Evolutionary conservation across 148 eudicot genomes (phyloP), one percentile per base, ranked within the genome.

Genomic region (Polygonum maritimum): DNA sequence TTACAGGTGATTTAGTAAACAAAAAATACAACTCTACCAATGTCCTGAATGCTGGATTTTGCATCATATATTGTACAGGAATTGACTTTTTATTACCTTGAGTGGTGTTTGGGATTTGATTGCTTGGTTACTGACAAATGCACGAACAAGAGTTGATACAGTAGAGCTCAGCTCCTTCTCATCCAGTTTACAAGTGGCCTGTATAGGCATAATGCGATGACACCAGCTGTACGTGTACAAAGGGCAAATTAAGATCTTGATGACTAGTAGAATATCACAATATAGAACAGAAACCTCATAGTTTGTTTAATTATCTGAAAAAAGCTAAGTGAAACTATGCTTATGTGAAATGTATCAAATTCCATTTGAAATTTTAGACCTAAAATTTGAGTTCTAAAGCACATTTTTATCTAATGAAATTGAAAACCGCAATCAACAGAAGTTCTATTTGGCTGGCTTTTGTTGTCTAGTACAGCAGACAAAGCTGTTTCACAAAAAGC

Each of bases 131-230:
- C 80, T 85, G 74, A 90, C 81, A 79, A 83, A 90, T 71, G 84
- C 82, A 62, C 72, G 67, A 77, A 92, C 90, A 74, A 92, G 92
- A 79, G 82, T 85, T 40, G 89, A 81, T 48, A 90, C 90, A 45
- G 81, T 74, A 39, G 84, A 69, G 48, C 78, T 73, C 51, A 90
- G 75, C 60, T 90, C 91, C 80, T 84, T 86, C 76, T 90, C 94
- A 51, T 81, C 81, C 83, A 90, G 81, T 75, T 75, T 77, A 82
- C 91, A 88, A 75, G 97, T 92, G 48, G 90, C 92, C 85, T 92
- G 97, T 57, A 92, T 85, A 70, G 97, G 97, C 75, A 88, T 79
- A 79, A 90, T 90, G 62, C 97, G 89, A 86, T 92, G 87, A 76
- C 94, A 90, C 97, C 94, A 90, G 60, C 97, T 92, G 85, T 77